Evolutionary conservation across 768 basidiomycete species (phyloP).

Genomic region (Boletus sp.): DNA sequence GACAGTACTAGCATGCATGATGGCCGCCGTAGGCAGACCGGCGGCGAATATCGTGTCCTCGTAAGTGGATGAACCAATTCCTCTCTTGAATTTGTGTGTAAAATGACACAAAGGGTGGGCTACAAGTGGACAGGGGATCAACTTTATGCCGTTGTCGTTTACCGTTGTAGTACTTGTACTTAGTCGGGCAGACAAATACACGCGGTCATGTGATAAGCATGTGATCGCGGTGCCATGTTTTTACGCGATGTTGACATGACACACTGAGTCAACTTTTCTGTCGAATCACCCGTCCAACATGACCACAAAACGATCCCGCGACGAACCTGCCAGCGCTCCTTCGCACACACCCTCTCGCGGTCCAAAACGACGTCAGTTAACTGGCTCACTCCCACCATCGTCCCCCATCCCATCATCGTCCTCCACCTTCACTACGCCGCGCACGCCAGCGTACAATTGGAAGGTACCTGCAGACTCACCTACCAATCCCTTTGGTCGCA

Average conservation of each 20-base stretch:
- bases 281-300: not conserved
- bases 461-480: conserved; percentile 62
- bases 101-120: too few species aligned
- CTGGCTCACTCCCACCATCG: conserved; percentile 25
- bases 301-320: not conserved
- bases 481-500: conserved; percentile 66
- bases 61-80: too few species aligned
- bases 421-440: conserved; percentile 29
- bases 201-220: not conserved
- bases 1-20: too few species aligned
- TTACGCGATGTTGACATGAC: not conserved
- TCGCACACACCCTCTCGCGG: conserved; percentile 31
- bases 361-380: conserved; percentile 26
- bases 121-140: too few species aligned
- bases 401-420: conserved; percentile 29
- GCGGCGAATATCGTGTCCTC: too few species aligned
- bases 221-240: not conserved
- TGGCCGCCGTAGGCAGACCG: too few species aligned
- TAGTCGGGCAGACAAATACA: too few species aligned
- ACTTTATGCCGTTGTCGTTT: too few species aligned
- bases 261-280: not conserved
- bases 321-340: conserved; percentile 8
- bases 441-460: conserved; percentile 42
- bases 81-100: too few species aligned
- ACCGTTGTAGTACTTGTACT: too few species aligned